phyloP scores from a whole-genome alignment of 106 monocot genomes.

The Iris macrosiphon region DNA sequence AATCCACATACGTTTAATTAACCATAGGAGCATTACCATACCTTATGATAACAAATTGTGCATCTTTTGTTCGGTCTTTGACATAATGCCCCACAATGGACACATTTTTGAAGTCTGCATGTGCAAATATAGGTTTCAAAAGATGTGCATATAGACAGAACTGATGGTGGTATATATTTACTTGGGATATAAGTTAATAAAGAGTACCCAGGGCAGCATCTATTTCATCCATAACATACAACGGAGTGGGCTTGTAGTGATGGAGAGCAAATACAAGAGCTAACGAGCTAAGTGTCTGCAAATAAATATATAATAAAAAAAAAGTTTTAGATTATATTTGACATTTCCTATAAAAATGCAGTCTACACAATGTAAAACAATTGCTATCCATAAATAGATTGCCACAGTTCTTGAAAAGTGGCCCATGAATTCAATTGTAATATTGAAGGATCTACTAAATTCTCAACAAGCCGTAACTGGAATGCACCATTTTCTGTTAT shows the following conservation, averaged over 20 bases:
- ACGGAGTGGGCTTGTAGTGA: conserved; percentile 96
- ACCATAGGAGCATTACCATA: conserved; percentile 5
- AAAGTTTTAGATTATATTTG: too few relatives aligned
- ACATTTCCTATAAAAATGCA: too few relatives aligned
- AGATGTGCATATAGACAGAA: not conserved
- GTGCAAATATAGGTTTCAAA: not conserved
- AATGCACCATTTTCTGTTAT: too few relatives aligned
- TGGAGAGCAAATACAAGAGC: conserved; percentile 97
- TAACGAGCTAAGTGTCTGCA: conserved; percentile 89
- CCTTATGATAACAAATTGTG: conserved; percentile 96
- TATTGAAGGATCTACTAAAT: too few relatives aligned
- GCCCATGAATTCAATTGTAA: too few relatives aligned
- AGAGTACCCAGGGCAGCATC: conserved; percentile 94
- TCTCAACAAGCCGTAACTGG: too few relatives aligned
- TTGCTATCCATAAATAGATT: not conserved
- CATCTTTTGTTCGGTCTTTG: conserved; percentile 69
- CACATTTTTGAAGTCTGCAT: conserved; percentile 95
- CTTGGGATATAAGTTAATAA: not conserved
- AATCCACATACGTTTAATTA: not conserved
- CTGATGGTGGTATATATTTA: too few relatives aligned
- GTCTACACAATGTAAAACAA: too few relatives aligned
- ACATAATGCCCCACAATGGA: conserved; percentile 95
- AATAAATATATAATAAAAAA: conserved; percentile 8
- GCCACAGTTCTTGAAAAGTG: too few relatives aligned
- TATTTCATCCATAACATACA: conserved; percentile 99